Percentiles rank a stretch among this genome's conserved stretches.
phyloP scores from a whole-genome alignment of 345 rosid genomes.

The Carallia pectinifolia region DNA sequence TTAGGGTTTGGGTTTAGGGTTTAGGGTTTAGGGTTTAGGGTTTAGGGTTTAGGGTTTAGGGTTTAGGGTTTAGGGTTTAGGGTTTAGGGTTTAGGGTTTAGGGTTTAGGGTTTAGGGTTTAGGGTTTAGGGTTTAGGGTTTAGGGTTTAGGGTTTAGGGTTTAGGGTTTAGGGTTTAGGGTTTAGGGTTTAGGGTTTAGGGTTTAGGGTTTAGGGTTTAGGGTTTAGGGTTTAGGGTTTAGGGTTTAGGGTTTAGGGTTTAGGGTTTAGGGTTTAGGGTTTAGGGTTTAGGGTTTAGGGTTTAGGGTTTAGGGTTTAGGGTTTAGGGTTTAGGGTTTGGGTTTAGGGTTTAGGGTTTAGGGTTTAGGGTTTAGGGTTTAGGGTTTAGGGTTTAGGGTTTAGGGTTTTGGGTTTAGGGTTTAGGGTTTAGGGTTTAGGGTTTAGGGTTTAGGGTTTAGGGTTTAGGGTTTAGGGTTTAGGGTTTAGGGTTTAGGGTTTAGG shows the following conservation, averaged over 20 bases:
- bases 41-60: too few relatives aligned
- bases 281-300: neutral
- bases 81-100: too few relatives aligned
- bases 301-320: conserved; percentile 10
- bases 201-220: too few relatives aligned
- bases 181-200: too few relatives aligned
- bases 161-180: too few relatives aligned
- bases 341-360: conserved; percentile 4
- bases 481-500: neutral
- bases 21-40: too few relatives aligned
- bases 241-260: conserved; percentile 5
- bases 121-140: too few relatives aligned
- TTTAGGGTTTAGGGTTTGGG: conserved; percentile 6
- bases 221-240: too few relatives aligned
- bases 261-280: conserved; percentile 9
- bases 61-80: too few relatives aligned
- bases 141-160: too few relatives aligned
- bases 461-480: conserved; percentile 1
- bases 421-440: neutral
- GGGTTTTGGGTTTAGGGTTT: conserved; percentile 3
- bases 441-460: conserved; percentile 9
- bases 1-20: too few relatives aligned
- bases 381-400: neutral
- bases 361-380: neutral
- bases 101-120: too few relatives aligned